These are phyloP conservation scores for Podaxis mareebaensis DNA, from an alignment of 768 basidiomycete genomes.

Conservation along the genomic window DNA sequence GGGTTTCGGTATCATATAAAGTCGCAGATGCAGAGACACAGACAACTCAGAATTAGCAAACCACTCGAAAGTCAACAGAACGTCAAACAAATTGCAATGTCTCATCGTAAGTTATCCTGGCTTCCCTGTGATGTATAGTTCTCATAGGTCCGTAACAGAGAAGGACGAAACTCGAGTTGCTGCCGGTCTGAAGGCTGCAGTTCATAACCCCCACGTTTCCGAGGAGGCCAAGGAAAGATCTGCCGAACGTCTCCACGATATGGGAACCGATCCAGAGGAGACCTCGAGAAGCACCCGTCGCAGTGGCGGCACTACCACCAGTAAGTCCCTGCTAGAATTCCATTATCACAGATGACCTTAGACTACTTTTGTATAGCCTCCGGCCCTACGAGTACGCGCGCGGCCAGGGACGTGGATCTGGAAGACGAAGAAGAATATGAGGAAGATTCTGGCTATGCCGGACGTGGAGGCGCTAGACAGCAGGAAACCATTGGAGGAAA, in stretches of 20 bases:
- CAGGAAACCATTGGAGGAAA: constrained; percentile 8
- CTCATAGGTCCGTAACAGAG: not conserved
- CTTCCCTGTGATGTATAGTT: not conserved
- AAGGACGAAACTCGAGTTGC: constrained; percentile 26
- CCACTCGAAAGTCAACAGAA: not conserved
- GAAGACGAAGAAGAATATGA: constrained; percentile 4
- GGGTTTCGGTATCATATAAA: not conserved
- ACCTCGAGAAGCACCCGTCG: not conserved
- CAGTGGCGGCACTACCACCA: not conserved
- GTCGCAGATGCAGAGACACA: not conserved
- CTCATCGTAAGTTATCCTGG: not conserved
- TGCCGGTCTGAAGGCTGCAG: constrained; percentile 58
- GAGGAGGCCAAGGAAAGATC: constrained; percentile 55
- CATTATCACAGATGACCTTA: not conserved
- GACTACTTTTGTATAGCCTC: not conserved
- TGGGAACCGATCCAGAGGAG: constrained; percentile 21
- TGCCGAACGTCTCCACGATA: constrained; percentile 40
- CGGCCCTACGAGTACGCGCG: not conserved
- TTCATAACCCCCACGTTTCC: constrained; percentile 59
- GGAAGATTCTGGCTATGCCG: not conserved
- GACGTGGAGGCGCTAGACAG: no score
- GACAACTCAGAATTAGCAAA: not conserved
- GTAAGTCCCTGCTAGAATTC: no score
- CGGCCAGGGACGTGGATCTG: not conserved
- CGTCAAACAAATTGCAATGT: not conserved